These are phyloP conservation scores for Pleurotus giganteus DNA, from an alignment of 768 basidiomycete species.

Conservation along the genomic window DNA sequence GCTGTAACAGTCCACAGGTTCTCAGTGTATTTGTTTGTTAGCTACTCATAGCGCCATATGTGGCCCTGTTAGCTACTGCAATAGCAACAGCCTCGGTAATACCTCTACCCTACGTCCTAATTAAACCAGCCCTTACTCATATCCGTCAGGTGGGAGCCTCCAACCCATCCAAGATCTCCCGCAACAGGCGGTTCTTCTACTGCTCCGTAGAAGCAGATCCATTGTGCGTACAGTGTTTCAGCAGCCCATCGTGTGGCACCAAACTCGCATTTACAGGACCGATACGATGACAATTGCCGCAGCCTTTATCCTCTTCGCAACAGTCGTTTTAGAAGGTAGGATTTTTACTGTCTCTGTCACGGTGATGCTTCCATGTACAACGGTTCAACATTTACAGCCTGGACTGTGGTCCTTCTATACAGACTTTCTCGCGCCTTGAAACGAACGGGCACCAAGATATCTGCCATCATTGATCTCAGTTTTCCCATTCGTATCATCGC, in stretches of 20 bases:
- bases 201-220: conserved; percentile 39
- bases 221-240: conserved; percentile 28
- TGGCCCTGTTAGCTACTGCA: conserved; percentile 34
- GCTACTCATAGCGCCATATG: conserved; percentile 42
- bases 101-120: neutral
- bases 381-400: conserved; percentile 24
- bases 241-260: neutral
- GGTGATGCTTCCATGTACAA: neutral
- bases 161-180: conserved; percentile 34
- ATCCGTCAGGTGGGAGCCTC: conserved; percentile 33
- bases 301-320: conserved; percentile 36
- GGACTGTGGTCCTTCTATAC: conserved; percentile 38
- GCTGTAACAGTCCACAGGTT: neutral
- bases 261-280: conserved; percentile 29
- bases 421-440: conserved; percentile 26
- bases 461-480: conserved; percentile 36
- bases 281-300: conserved; percentile 37
- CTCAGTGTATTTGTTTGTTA: conserved; percentile 14
- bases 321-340: conserved; percentile 38
- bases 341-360: neutral
- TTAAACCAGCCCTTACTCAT: neutral
- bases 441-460: conserved; percentile 20
- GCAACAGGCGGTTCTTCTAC: conserved; percentile 50
- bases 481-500: conserved; percentile 43
- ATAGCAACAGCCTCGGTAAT: conserved; percentile 40